Evolutionary conservation across 768 basidiomycete species (phyloP).

Genomic region (Chalciporus chontae): DNA sequence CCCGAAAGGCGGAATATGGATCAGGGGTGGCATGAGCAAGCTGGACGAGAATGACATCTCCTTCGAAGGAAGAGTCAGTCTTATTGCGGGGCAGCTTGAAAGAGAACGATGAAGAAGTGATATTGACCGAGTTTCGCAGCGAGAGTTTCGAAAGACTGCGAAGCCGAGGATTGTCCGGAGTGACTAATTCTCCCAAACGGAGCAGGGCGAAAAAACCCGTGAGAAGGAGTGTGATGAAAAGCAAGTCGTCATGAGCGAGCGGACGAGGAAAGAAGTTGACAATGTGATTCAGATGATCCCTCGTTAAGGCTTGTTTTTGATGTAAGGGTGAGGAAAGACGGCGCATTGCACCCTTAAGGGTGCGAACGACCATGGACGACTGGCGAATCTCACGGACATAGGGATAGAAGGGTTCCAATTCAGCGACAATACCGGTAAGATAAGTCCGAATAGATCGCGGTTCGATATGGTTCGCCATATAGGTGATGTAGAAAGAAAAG

Average conservation of each 20-base stretch:
- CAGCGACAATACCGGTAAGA: neutral
- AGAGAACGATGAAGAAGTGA: too few species aligned
- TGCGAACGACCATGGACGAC: neutral
- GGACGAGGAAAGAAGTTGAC: neutral
- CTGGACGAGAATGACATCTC: too few species aligned
- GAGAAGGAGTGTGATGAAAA: neutral
- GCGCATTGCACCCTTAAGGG: neutral
- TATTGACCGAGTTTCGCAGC: too few species aligned
- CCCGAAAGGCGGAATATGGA: too few species aligned
- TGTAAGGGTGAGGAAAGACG: neutral
- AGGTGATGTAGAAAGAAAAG: slow-evolving; percentile 11
- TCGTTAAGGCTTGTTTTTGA: neutral
- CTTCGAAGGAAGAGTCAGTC: too few species aligned
- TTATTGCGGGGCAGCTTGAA: too few species aligned
- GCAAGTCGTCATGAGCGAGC: neutral
- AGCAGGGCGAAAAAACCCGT: neutral
- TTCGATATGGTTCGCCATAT: slow-evolving; percentile 16
- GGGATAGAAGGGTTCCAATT: neutral
- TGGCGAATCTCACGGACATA: neutral
- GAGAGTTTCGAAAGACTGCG: too few species aligned
- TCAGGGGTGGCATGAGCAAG: too few species aligned
- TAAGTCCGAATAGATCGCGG: slow-evolving; percentile 12
- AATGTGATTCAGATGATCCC: neutral
- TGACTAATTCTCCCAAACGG: slow-evolving; percentile 18
- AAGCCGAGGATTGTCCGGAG: too few species aligned